A percentile compares a stretch with the other conserved stretches of the same genome.
Conservation (phyloP, 31 red algal species). For the Endocladia muricata region DNA sequence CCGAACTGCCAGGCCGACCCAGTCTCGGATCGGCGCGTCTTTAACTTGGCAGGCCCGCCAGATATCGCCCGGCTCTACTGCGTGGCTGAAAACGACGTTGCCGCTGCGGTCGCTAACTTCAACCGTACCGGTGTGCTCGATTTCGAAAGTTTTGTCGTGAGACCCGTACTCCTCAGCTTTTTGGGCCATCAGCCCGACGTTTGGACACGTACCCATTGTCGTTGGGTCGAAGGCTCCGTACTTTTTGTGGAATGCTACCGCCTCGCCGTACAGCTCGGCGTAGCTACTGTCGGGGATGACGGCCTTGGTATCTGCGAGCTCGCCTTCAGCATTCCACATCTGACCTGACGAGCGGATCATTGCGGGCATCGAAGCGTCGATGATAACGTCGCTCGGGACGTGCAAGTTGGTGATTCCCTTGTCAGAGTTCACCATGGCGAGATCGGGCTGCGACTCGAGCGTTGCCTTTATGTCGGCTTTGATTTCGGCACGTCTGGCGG, state of each 20-base stretch:
- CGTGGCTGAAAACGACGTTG: neutral
- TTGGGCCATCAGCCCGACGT: constrained; percentile 30
- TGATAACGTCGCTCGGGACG: constrained; percentile 24
- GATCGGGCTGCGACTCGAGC: neutral
- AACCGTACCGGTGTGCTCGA: neutral
- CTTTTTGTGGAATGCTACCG: neutral
- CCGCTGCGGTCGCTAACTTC: neutral
- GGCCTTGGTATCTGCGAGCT: constrained; percentile 17
- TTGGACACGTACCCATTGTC: constrained; percentile 12
- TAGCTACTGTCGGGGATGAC: constrained; percentile 32
- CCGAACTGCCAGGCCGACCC: constrained; percentile 15
- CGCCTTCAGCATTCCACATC: constrained; percentile 11
- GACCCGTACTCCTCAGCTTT: constrained; percentile 30
- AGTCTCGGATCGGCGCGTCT: constrained; percentile 3
- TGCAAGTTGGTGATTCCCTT: constrained; percentile 27
- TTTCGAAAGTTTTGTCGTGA: constrained; percentile 23
- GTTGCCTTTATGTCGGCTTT: constrained; percentile 1
- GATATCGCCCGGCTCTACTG: constrained; percentile 16
- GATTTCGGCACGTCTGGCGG: neutral
- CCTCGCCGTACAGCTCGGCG: neutral
- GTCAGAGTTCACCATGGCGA: constrained; percentile 22
- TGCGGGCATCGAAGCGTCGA: too few species aligned
- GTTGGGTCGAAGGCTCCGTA: constrained; percentile 12
- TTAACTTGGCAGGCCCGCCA: constrained; percentile 3
- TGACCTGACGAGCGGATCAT: constrained; percentile 19